phyloP scores from a whole-genome alignment of 2,329 filamentous ascomycete species.

The Xylariaceae sp. region DNA sequence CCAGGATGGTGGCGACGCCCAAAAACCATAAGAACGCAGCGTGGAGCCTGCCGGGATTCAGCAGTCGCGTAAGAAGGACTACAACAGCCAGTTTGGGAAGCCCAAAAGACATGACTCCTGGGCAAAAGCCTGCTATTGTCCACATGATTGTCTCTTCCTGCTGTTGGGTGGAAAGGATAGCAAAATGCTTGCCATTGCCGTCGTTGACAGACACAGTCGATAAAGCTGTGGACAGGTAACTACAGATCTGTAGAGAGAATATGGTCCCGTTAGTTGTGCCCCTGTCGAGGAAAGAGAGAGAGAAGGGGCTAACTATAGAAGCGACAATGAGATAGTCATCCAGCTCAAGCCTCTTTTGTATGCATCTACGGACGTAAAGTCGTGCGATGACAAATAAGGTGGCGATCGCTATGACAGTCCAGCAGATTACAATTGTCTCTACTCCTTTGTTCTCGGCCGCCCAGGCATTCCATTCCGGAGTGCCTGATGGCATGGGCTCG shows the following conservation, averaged over 20 bases:
- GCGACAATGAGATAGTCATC: slow-evolving; percentile 32
- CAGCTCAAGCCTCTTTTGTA: slow-evolving; percentile 29
- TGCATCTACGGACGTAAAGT: slow-evolving; percentile 30
- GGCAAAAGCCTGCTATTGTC: slow-evolving; percentile 25
- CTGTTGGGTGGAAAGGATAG: slow-evolving; percentile 17
- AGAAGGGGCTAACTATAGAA: slow-evolving; percentile 23
- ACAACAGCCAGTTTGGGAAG: slow-evolving; percentile 30
- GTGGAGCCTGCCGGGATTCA: slow-evolving; percentile 23
- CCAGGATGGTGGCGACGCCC: slow-evolving; percentile 11
- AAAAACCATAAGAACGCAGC: slow-evolving; percentile 23
- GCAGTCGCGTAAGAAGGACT: slow-evolving; percentile 22
- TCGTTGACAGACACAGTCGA: slow-evolving; percentile 25
- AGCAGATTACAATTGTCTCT: slow-evolving; percentile 30
- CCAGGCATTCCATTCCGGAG: slow-evolving; percentile 2
- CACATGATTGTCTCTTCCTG: slow-evolving; percentile 21
- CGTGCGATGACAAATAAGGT: slow-evolving; percentile 31
- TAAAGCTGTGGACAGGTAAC: slow-evolving; percentile 24
- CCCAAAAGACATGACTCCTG: slow-evolving; percentile 26
- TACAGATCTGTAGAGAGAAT: slow-evolving; percentile 16
- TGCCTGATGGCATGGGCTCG: not conserved
- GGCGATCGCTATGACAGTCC: slow-evolving; percentile 29
- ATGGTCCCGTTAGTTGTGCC: slow-evolving; percentile 1
- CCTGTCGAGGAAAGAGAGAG: not conserved
- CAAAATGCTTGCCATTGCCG: slow-evolving; percentile 32
- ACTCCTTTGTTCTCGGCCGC: slow-evolving; percentile 32